Evolutionary conservation across 2,329 filamentous ascomycete species (phyloP).

Genomic region (Plenodomus lindquistii): DNA sequence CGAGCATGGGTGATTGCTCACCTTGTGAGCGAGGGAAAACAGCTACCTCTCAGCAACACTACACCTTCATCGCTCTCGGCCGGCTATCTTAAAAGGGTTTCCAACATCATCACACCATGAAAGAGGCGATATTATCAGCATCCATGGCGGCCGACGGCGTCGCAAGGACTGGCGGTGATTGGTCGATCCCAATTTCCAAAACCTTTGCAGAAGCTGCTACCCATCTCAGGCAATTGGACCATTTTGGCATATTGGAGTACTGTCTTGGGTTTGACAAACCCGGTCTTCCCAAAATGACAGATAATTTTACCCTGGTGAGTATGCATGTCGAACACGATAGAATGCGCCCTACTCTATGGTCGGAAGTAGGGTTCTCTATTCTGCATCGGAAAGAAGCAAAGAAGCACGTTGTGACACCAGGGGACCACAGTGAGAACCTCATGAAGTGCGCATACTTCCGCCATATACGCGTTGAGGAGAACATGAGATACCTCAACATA

Average conservation of each 20-base stretch:
- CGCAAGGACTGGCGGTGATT: neutral
- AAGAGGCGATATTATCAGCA: too few relatives aligned
- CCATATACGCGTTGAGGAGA: neutral
- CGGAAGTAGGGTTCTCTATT: neutral
- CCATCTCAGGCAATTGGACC: neutral
- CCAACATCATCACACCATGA: too few relatives aligned
- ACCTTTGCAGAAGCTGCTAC: neutral
- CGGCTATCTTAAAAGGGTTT: too few relatives aligned
- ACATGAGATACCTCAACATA: slow-evolving; percentile 6
- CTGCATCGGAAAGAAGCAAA: neutral
- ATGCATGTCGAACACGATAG: neutral
- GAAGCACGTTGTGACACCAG: neutral
- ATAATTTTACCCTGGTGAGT: neutral
- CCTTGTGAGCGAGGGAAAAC: too few relatives aligned
- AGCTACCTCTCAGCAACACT: too few relatives aligned
- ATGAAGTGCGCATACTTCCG: neutral
- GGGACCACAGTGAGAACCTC: neutral
- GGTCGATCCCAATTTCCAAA: neutral
- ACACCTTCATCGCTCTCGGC: too few relatives aligned
- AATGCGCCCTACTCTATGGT: neutral
- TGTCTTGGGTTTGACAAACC: slow-evolving; percentile 3
- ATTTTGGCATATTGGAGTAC: slow-evolving; percentile 3
- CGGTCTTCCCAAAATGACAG: neutral
- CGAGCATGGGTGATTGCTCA: too few relatives aligned
- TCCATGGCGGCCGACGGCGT: neutral